A percentile compares a stretch with the other conserved stretches of the same genome.
Evolutionary conservation across 768 basidiomycete genomes (phyloP).

Genomic region (Rhizopogon vulgaris): DNA sequence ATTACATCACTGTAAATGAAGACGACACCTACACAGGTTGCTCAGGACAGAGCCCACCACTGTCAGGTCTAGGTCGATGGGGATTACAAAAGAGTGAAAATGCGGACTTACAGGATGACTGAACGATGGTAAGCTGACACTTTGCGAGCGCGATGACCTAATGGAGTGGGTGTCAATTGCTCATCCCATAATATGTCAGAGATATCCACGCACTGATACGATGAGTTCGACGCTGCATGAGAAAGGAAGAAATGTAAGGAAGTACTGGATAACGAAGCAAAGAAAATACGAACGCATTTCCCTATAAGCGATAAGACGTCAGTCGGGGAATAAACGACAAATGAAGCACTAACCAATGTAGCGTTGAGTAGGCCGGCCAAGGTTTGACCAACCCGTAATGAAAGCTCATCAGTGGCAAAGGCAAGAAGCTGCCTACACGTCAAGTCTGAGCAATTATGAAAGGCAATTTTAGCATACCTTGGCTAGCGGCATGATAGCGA

Average conservation of each 20-base stretch:
- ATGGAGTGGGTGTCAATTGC: not conserved
- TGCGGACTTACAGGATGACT: slow-evolving; percentile 53
- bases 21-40: slow-evolving; percentile 48
- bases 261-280: not conserved
- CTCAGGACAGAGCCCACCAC: slow-evolving; percentile 81
- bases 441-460: not conserved
- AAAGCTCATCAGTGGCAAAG: slow-evolving; percentile 86
- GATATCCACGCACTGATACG: slow-evolving; percentile 50
- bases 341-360: slow-evolving; percentile 51
- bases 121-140: slow-evolving; percentile 76
- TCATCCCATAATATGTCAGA: not conserved
- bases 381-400: slow-evolving; percentile 77
- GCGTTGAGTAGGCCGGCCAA: slow-evolving; percentile 82
- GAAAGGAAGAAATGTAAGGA: not conserved
- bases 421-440: slow-evolving; percentile 50
- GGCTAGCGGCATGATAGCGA: slow-evolving; percentile 83
- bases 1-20: not conserved
- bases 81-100: not conserved
- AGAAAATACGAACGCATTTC: slow-evolving; percentile 22
- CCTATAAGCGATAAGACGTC: slow-evolving; percentile 9
- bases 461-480: slow-evolving; percentile 38
- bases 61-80: slow-evolving; percentile 18
- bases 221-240: slow-evolving; percentile 48
- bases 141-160: slow-evolving; percentile 76
- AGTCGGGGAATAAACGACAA: not conserved